Percentiles rank a stretch among this genome's conserved stretches.
phyloP scores from a whole-genome alignment of 495 filamentous ascomycete species.

The Tetracladium setigerum region DNA sequence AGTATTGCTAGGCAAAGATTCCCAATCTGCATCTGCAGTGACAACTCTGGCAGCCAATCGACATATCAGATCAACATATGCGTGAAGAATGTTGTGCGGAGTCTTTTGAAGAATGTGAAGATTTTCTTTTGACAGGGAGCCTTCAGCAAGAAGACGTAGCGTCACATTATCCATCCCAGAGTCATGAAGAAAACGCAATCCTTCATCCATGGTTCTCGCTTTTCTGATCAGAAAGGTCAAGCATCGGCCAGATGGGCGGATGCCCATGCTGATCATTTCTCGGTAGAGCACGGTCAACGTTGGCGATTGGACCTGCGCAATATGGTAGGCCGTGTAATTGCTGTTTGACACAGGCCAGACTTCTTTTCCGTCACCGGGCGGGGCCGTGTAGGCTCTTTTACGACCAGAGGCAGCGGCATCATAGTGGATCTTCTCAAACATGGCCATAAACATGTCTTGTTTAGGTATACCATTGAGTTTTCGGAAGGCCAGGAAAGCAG shows the following conservation, averaged over 20 bases:
- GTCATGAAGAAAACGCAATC: slow-evolving; percentile 16
- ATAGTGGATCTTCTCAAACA: slow-evolving; percentile 19
- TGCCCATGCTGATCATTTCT: slow-evolving; percentile 14
- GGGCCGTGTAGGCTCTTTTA: not conserved
- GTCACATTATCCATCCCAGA: not conserved
- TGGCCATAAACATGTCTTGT: slow-evolving; percentile 16
- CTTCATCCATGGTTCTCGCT: slow-evolving; percentile 8
- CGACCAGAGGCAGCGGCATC: slow-evolving; percentile 8
- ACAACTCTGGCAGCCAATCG: slow-evolving; percentile 12
- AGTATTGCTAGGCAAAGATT: too few relatives aligned
- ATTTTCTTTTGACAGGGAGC: not conserved
- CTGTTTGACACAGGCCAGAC: slow-evolving; percentile 9
- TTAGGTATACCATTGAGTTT: slow-evolving; percentile 3
- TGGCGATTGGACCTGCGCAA: slow-evolving; percentile 12
- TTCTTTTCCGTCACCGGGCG: slow-evolving; percentile 21
- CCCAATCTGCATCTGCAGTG: too few relatives aligned
- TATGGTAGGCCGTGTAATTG: slow-evolving; percentile 16
- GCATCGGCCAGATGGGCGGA: slow-evolving; percentile 12
- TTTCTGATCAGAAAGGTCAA: slow-evolving; percentile 17
- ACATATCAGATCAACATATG: slow-evolving; percentile 15
- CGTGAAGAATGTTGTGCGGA: slow-evolving; percentile 3
- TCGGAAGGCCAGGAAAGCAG: slow-evolving; percentile 13
- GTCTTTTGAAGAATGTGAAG: not conserved
- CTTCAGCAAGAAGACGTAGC: slow-evolving; percentile 2
- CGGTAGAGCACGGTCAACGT: slow-evolving; percentile 15